phyloP scores from a whole-genome alignment of 768 basidiomycete species.

The Infundibulicybe gibba region DNA sequence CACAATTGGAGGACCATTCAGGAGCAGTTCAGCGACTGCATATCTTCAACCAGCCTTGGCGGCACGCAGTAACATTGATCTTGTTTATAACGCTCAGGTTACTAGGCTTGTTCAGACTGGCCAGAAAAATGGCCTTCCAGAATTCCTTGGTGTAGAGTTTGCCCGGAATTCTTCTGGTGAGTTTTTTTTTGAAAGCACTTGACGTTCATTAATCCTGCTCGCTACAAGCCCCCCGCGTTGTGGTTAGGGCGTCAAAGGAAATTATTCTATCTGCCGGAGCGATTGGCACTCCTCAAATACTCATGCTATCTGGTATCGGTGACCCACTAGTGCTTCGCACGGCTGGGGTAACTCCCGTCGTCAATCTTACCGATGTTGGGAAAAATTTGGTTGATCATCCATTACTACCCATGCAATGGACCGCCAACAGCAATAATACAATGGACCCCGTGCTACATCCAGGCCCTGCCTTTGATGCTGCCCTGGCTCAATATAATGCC shows the following conservation, averaged over 20 bases:
- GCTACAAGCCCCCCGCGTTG: not conserved
- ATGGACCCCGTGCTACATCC: constrained; percentile 21
- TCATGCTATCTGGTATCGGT: constrained; percentile 31
- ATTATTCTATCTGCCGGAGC: constrained; percentile 34
- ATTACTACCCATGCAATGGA: constrained; percentile 13
- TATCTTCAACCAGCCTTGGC: constrained; percentile 15
- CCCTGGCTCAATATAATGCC: constrained; percentile 22
- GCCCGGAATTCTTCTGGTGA: constrained; percentile 4
- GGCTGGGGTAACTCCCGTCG: constrained; percentile 19
- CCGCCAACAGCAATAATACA: constrained; percentile 22
- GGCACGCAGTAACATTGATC: constrained; percentile 25
- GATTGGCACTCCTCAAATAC: constrained; percentile 28
- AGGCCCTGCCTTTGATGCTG: constrained; percentile 13
- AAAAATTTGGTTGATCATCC: constrained; percentile 31
- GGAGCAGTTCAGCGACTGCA: constrained; percentile 14
- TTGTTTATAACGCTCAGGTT: constrained; percentile 8
- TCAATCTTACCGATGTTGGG: constrained; percentile 31
- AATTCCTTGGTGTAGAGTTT: constrained; percentile 5
- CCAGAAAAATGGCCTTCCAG: not conserved
- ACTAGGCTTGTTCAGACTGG: constrained; percentile 4
- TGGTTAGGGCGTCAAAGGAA: constrained; percentile 23
- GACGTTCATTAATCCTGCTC: not conserved
- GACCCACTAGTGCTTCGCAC: constrained; percentile 16
- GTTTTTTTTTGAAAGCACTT: not conserved
- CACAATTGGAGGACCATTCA: constrained; percentile 6